These are phyloP conservation scores for Trichoderma pleuroti DNA, from an alignment of 2,329 filamentous ascomycete genomes.

Conservation along the genomic window DNA sequence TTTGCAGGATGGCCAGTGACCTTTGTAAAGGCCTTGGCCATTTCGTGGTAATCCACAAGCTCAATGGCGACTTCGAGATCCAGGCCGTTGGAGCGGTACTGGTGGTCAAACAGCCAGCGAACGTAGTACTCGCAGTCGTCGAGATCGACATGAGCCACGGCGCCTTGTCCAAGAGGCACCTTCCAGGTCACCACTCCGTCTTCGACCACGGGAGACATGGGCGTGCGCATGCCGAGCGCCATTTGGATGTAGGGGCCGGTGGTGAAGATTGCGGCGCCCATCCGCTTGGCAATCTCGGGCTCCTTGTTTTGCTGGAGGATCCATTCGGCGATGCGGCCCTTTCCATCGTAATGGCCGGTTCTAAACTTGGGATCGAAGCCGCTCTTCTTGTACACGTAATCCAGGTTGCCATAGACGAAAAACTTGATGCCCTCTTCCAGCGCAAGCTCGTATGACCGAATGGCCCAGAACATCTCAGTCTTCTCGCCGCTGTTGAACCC, in stretches of 20 bases:
- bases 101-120: slow-evolving; percentile 48
- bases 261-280: slow-evolving; percentile 38
- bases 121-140: slow-evolving; percentile 47
- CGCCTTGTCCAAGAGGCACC: slow-evolving; percentile 39
- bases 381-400: slow-evolving; percentile 46
- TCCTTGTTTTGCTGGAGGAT: slow-evolving; percentile 39
- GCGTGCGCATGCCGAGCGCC: slow-evolving; percentile 34
- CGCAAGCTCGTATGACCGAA: slow-evolving; percentile 40
- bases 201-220: slow-evolving; percentile 40
- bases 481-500: slow-evolving; percentile 53
- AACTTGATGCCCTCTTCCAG: slow-evolving; percentile 42
- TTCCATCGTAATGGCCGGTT: slow-evolving; percentile 47
- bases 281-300: slow-evolving; percentile 22
- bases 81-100: slow-evolving; percentile 40
- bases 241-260: slow-evolving; percentile 48
- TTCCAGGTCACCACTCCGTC: slow-evolving; percentile 41
- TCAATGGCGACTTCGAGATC: slow-evolving; percentile 44
- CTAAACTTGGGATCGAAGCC: slow-evolving; percentile 45
- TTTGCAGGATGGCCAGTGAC: slow-evolving; percentile 41
- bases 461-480: slow-evolving; percentile 47
- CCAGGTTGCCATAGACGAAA: slow-evolving; percentile 48
- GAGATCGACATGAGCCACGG: slow-evolving; percentile 40
- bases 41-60: slow-evolving; percentile 38
- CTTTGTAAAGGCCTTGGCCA: slow-evolving; percentile 40
- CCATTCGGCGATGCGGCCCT: slow-evolving; percentile 44